These are phyloP conservation scores for Ogataea wickerhamii DNA, from an alignment of 805 yeast species.

Conservation along the genomic window DNA sequence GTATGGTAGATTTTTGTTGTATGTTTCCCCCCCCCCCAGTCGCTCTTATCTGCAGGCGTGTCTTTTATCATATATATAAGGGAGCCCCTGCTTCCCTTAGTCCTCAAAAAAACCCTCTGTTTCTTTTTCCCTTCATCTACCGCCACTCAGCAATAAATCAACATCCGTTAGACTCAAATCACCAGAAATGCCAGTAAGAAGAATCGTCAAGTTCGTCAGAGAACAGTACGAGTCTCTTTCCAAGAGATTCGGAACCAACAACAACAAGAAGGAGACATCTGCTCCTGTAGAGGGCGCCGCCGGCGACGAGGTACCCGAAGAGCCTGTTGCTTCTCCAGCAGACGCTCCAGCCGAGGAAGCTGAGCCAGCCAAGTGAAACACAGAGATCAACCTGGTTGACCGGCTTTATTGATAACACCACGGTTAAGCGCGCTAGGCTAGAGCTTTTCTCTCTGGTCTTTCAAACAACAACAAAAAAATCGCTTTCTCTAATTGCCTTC, in stretches of 20 bases:
- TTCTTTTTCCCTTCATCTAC: slow-evolving; percentile 2
- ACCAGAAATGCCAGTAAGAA: slow-evolving; percentile 33
- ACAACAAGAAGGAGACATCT: slow-evolving; percentile 15
- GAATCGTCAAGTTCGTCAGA: slow-evolving; percentile 30
- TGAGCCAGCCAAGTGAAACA: slow-evolving; percentile 14
- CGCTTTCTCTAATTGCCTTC: slow-evolving; percentile 15
- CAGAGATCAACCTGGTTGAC: too few relatives aligned
- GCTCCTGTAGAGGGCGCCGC: slow-evolving; percentile 13
- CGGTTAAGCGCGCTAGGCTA: background rate
- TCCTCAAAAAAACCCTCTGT: slow-evolving; percentile 1
- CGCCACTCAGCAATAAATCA: background rate
- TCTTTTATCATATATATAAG: slow-evolving; percentile 8
- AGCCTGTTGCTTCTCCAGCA: slow-evolving; percentile 16
- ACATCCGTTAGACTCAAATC: slow-evolving; percentile 3
- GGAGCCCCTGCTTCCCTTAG: background rate
- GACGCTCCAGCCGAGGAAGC: slow-evolving; percentile 19
- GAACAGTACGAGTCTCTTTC: slow-evolving; percentile 29
- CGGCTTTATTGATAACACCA: background rate
- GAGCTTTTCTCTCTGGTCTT: background rate
- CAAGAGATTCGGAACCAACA: slow-evolving; percentile 26
- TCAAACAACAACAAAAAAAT: background rate
- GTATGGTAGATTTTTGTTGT: slow-evolving; percentile 15
- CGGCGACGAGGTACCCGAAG: slow-evolving; percentile 11
- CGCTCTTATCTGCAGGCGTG: slow-evolving; percentile 2
- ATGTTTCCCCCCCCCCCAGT: slow-evolving; percentile 8